Evolutionary conservation across 1,284 basidiomycete genomes (phyloP).

Genomic region (Gymnopus androsaceus): DNA sequence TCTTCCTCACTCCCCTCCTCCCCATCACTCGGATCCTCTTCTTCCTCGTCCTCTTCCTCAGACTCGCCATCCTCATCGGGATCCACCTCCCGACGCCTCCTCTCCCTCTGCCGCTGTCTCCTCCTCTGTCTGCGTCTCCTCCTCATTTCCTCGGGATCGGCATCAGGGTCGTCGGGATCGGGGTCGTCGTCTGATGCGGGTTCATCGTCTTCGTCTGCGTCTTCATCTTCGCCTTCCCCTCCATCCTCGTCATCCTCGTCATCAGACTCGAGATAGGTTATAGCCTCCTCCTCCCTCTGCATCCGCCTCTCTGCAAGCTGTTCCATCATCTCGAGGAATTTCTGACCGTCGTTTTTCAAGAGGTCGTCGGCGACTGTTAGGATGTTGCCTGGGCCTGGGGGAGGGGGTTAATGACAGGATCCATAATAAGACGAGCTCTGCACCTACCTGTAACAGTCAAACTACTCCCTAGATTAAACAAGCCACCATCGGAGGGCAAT

Average conservation of each 20-base stretch:
- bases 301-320: conserved; percentile 94
- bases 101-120: too few relatives aligned
- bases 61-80: neutral
- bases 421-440: conserved; percentile 5
- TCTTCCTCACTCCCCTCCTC: neutral
- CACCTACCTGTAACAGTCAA: conserved; percentile 82
- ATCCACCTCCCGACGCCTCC: too few relatives aligned
- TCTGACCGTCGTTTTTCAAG: conserved; percentile 96
- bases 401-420: neutral
- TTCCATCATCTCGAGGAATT: conserved; percentile 99
- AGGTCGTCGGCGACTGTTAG: conserved; percentile 99
- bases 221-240: conserved; percentile 53
- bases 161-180: too few relatives aligned
- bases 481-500: too few relatives aligned
- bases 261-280: conserved; percentile 57
- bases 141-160: too few relatives aligned
- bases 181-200: too few relatives aligned
- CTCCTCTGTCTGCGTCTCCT: too few relatives aligned
- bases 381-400: conserved; percentile 78
- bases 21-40: neutral
- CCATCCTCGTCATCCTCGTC: conserved; percentile 31
- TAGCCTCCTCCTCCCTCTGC: conserved; percentile 90
- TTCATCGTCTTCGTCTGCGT: too few relatives aligned
- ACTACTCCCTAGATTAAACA: conserved; percentile 79
- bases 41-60: neutral